phyloP scores from a whole-genome alignment of 305 asterid genomes.

The Fraxinus baroniana region DNA sequence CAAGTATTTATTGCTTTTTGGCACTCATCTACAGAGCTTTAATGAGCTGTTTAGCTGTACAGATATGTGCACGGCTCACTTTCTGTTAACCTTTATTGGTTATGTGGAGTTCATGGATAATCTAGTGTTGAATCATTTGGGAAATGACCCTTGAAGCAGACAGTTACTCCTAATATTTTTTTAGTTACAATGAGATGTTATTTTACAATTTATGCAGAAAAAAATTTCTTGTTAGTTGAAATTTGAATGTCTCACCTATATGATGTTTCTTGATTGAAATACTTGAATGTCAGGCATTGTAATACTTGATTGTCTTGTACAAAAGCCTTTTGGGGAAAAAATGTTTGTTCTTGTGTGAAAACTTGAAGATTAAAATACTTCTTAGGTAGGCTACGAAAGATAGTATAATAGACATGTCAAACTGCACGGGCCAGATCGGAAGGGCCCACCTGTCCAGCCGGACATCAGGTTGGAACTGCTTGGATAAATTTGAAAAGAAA shows the following conservation, averaged over 20 bases:
- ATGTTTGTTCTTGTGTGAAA: not conserved
- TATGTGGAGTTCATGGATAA: not conserved
- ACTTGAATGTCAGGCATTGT: not conserved
- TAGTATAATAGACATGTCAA: not conserved
- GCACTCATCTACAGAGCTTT: not conserved
- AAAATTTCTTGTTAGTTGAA: not conserved
- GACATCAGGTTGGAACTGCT: not conserved
- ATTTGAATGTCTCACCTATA: not conserved
- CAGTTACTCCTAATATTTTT: conserved; percentile 3
- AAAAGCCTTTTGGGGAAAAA: not conserved
- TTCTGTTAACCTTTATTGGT: not conserved
- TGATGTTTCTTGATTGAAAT: not conserved
- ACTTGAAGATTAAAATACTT: not conserved
- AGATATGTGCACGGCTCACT: not conserved
- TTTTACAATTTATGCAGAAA: not conserved
- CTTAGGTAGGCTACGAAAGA: not conserved
- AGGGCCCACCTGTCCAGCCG: not conserved
- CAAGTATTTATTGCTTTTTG: conserved; percentile 36
- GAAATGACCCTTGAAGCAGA: not conserved
- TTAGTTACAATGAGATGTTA: not conserved
- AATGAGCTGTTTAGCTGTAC: not conserved
- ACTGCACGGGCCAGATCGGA: not conserved
- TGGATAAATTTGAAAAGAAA: not conserved
- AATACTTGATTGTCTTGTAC: not conserved
- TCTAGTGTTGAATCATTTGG: not conserved